A percentile compares a stretch with the other conserved stretches of the same genome.
Conservation (phyloP, 768 basidiomycete genomes). For the Tricholoma furcatifolium region DNA sequence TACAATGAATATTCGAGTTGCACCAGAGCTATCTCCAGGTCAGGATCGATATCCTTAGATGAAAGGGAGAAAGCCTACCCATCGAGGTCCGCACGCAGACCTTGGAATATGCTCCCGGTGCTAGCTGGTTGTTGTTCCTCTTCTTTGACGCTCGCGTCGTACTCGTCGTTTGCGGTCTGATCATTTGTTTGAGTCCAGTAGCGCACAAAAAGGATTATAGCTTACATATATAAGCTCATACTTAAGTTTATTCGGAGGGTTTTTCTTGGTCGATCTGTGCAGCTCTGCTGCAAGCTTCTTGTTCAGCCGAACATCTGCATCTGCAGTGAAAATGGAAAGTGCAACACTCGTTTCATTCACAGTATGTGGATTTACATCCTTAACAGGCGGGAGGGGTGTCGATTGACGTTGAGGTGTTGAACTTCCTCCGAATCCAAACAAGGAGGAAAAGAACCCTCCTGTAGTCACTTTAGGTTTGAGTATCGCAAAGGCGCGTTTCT, state of each 20-base stretch:
- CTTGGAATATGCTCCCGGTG: conserved; percentile 83
- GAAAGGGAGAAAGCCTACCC: conserved; percentile 44
- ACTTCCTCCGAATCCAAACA: conserved; percentile 38
- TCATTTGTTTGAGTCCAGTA: neutral
- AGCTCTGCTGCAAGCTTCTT: conserved; percentile 72
- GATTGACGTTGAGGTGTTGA: conserved; percentile 36
- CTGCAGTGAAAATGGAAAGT: conserved; percentile 64
- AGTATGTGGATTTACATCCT: conserved; percentile 33
- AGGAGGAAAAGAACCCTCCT: conserved; percentile 49
- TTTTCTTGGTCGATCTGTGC: conserved; percentile 92
- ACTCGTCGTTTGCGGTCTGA: conserved; percentile 81
- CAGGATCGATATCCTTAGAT: neutral
- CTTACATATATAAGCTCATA: conserved; percentile 85
- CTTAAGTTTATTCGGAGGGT: conserved; percentile 71
- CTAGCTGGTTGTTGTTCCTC: conserved; percentile 57
- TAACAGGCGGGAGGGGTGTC: conserved; percentile 31
- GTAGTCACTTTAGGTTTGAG: conserved; percentile 29
- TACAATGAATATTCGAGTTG: conserved; percentile 84
- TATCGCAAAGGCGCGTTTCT: conserved; percentile 38
- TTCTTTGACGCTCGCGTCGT: conserved; percentile 69
- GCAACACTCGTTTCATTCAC: conserved; percentile 54
- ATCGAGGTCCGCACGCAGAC: conserved; percentile 82
- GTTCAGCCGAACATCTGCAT: conserved; percentile 62
- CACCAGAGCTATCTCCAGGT: conserved; percentile 48
- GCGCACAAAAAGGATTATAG: conserved; percentile 4